Conservation (phyloP, 495 filamentous ascomycete genomes). For the Rostrohypoxylon terebratum region DNA sequence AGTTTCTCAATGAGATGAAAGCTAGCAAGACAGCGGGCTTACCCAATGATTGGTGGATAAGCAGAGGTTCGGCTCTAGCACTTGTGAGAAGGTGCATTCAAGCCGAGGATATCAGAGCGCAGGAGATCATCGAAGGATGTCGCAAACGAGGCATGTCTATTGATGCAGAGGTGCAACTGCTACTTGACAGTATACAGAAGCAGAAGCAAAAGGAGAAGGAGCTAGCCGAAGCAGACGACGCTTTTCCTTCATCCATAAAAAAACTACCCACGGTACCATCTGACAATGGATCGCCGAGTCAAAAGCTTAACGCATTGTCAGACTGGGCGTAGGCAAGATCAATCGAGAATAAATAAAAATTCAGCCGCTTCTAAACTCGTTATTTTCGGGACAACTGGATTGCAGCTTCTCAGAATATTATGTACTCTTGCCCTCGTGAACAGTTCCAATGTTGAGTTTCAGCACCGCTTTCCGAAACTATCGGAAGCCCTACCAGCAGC, state of each 20-base stretch:
- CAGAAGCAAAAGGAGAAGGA: constrained; percentile 26
- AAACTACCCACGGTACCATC: background rate
- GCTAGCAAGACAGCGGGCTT: constrained; percentile 23
- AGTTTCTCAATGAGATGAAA: constrained; percentile 68
- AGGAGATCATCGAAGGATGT: constrained; percentile 55
- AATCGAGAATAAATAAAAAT: background rate
- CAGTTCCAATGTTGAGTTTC: no score
- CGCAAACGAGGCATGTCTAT: constrained; percentile 45
- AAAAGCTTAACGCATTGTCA: constrained; percentile 3
- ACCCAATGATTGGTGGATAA: constrained; percentile 53
- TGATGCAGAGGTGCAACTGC: constrained; percentile 38
- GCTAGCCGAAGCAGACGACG: background rate
- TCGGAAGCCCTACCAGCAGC: no score
- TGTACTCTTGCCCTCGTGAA: no score
- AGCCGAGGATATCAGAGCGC: constrained; percentile 59
- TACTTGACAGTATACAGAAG: constrained; percentile 22
- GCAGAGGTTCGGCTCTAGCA: constrained; percentile 48
- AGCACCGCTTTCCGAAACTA: no score
- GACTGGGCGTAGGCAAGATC: constrained; percentile 14
- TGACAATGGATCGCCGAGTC: background rate
- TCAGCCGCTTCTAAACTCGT: background rate
- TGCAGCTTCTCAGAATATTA: background rate
- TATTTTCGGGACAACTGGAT: background rate
- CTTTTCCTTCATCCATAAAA: background rate
- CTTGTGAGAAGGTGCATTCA: constrained; percentile 59